Conservation (phyloP, 2,329 filamentous ascomycete genomes). For the Hymenoscyphus scutula region DNA sequence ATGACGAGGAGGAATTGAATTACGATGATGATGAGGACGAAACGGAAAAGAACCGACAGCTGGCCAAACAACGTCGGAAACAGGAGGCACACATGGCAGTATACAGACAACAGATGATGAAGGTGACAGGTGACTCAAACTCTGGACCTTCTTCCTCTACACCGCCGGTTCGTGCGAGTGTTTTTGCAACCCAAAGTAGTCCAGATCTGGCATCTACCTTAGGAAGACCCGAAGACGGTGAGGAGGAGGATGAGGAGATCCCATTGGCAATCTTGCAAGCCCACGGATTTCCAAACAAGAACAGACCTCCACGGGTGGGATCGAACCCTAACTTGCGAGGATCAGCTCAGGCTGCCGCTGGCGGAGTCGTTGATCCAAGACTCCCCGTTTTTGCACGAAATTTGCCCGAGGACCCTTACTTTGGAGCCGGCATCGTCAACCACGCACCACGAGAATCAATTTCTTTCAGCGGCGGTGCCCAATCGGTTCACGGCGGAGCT, state of each 20-base stretch:
- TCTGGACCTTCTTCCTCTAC: slow-evolving; percentile 41
- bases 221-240: slow-evolving; percentile 10
- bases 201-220: slow-evolving; percentile 49
- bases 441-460: slow-evolving; percentile 72
- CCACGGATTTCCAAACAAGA: slow-evolving; percentile 81
- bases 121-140: slow-evolving; percentile 72
- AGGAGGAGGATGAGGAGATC: slow-evolving; percentile 73
- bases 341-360: slow-evolving; percentile 55
- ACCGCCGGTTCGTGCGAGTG: slow-evolving; percentile 49
- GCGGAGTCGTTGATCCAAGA: slow-evolving; percentile 45
- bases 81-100: slow-evolving; percentile 88
- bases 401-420: slow-evolving; percentile 81
- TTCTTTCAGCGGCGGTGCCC: slow-evolving; percentile 60
- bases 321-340: slow-evolving; percentile 72
- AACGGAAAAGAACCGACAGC: slow-evolving; percentile 67
- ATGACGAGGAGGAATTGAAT: slow-evolving; percentile 62
- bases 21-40: slow-evolving; percentile 79
- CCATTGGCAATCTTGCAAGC: slow-evolving; percentile 83
- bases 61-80: slow-evolving; percentile 75
- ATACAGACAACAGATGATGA: slow-evolving; percentile 95
- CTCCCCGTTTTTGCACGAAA: slow-evolving; percentile 81
- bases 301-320: slow-evolving; percentile 64
- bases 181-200: slow-evolving; percentile 58
- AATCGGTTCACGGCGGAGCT: slow-evolving; percentile 40
- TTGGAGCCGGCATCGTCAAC: slow-evolving; percentile 73